These are phyloP conservation scores for Alternaria novae-zelandiae DNA, from an alignment of 2,329 filamentous ascomycete species.

Conservation along the genomic window DNA sequence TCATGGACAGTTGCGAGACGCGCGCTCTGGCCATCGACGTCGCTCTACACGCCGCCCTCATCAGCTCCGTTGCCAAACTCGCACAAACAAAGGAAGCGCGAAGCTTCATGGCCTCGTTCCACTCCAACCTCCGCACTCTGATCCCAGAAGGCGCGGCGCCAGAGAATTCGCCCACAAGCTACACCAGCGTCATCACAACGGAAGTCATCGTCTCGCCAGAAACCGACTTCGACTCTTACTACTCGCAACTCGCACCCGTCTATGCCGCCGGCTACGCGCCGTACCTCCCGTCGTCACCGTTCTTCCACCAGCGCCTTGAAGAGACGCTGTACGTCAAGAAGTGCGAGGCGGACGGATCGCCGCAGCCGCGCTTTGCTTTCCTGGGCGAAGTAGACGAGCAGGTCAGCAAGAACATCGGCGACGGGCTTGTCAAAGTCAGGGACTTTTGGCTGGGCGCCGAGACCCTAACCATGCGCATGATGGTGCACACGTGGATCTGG, in stretches of 20 bases:
- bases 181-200: slow-evolving; percentile 27
- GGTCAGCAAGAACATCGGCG: slow-evolving; percentile 17
- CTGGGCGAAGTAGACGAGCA: slow-evolving; percentile 28
- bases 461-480: slow-evolving; percentile 30
- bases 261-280: slow-evolving; percentile 26
- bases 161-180: slow-evolving; percentile 24
- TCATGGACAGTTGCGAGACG: slow-evolving; percentile 17
- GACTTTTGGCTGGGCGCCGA: slow-evolving; percentile 34
- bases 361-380: slow-evolving; percentile 26
- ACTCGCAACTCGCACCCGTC: slow-evolving; percentile 25
- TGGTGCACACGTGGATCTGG: slow-evolving; percentile 34
- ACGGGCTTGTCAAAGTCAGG: slow-evolving; percentile 23
- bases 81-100: slow-evolving; percentile 16
- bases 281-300: slow-evolving; percentile 23
- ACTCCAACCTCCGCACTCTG: slow-evolving; percentile 29
- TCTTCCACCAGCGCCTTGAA: slow-evolving; percentile 28
- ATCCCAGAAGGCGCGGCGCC: slow-evolving; percentile 25
- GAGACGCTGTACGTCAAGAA: slow-evolving; percentile 7
- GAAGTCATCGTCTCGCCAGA: slow-evolving; percentile 27
- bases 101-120: slow-evolving; percentile 34
- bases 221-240: slow-evolving; percentile 22
- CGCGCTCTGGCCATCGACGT: slow-evolving; percentile 14
- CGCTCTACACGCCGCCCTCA: slow-evolving; percentile 25
- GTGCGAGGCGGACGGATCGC: slow-evolving; percentile 17
- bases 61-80: slow-evolving; percentile 21